These are phyloP conservation scores for Picochlorum sp. DNA, from an alignment of 139 green algal species.

Conservation along the genomic window DNA sequence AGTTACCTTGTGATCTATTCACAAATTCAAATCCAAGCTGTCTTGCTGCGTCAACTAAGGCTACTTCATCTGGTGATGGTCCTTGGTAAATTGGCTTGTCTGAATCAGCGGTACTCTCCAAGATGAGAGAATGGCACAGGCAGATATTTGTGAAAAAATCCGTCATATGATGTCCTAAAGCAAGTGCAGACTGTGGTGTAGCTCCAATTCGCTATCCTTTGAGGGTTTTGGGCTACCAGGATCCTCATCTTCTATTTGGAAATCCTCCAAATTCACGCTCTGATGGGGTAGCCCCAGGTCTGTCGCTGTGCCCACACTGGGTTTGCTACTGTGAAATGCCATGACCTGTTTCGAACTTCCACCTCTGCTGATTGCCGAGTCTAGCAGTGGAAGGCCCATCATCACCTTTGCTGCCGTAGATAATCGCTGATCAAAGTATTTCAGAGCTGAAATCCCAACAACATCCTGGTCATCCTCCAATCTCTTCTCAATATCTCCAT, in stretches of 20 bases:
- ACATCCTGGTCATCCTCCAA: slow-evolving; percentile 37
- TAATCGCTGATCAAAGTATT: slow-evolving; percentile 40
- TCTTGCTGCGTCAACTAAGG: slow-evolving; percentile 85
- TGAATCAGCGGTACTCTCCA: slow-evolving; percentile 29
- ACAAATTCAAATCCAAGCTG: slow-evolving; percentile 80
- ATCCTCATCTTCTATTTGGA: not conserved
- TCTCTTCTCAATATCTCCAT: slow-evolving; percentile 22
- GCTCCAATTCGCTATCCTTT: not conserved
- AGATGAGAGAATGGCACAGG: slow-evolving; percentile 57
- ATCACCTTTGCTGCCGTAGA: slow-evolving; percentile 19
- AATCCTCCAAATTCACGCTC: not conserved
- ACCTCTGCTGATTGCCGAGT: slow-evolving; percentile 22
- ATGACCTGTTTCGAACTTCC: slow-evolving; percentile 29
- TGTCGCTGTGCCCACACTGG: slow-evolving; percentile 9
- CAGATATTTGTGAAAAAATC: slow-evolving; percentile 61
- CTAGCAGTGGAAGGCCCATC: slow-evolving; percentile 17
- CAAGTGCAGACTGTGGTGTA: not conserved
- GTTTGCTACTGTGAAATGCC: slow-evolving; percentile 23
- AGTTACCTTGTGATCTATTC: slow-evolving; percentile 38
- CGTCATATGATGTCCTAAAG: slow-evolving; percentile 38
- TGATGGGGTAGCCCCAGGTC: slow-evolving; percentile 1
- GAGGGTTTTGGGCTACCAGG: not conserved
- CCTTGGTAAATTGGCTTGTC: slow-evolving; percentile 44
- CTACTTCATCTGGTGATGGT: slow-evolving; percentile 91
- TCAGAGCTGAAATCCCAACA: slow-evolving; percentile 16